Evolutionary conservation across 306 rosid species (phyloP), one percentile per base, ranked within the genome.

Genomic region (Citrullus colocynthis): DNA sequence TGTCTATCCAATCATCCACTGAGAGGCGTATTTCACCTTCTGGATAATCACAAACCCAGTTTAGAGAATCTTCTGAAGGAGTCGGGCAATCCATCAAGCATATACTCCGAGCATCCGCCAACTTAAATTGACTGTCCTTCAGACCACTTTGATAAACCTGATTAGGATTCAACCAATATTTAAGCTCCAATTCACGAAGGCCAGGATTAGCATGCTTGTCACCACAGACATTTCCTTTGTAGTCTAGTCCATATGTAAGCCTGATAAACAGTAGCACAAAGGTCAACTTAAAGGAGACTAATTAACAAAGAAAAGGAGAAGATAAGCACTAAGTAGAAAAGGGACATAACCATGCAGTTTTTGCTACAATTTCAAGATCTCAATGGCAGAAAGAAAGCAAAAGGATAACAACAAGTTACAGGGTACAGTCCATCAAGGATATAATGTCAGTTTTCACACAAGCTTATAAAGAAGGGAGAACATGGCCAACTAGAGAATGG

Each of bases 21-120:
- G 92, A 82, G 45, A 95, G 85, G 61, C 82, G 89, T 54, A 95
- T 92, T 75, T 90, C 96, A 74, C 97, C 97, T 54, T 90, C 98
- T 1, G 98, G 98, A 85, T 95, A 95, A 83, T 92, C 97, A 64
- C 98, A 95, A 58, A 95, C 97, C 98, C 98, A 95, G 79, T 12
- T 85, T 44, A 94, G 88, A 45, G 90, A 82, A 81, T 95, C 98
- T 8, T 90, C 97, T 8, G 96, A 84, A 72, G 98, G 97, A 13
- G 32, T 42, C 34, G 98, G 98, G 80, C 98, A 95, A 69, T 90
- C 97, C 81, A 80, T 10, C 80, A 95, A 85, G 89, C 98, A 95
- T 86, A 95, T 85, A 78, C 84, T 88, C 56, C 92, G 91, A 6
- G 97, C 98, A 90, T 95, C 79, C 0, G 80, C 90, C 83, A 95